Base-by-base conservation (phyloP, 2,329 filamentous ascomycete genomes). In the Aspergillus sergii region DNA sequence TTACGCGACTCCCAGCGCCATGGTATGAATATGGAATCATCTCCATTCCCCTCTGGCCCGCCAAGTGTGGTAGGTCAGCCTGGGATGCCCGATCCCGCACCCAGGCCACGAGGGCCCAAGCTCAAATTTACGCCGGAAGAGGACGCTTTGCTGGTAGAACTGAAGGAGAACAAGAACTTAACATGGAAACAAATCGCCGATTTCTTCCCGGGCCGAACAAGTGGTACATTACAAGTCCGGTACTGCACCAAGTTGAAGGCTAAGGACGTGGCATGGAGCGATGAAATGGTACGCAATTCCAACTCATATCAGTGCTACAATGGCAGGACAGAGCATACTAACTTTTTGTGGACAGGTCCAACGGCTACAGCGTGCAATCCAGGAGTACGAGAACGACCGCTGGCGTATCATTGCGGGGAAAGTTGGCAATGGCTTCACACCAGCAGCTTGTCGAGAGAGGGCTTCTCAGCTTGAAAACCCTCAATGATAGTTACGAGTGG, bases 141-240 rank as follows among this genome's bases (percentile, higher is more conserved):
- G 75, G 94, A 97, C 77, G 89, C 91, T 69, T 82, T 96, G 55
- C 84, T 97, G 59, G 89, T 97, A 61, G 92, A 96, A 74, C 82
- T 97, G 66, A 97, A 97, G 78, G 94, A 97, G 79, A 94, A 95
- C 73, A 96, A 95, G 78, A 94, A 92, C 74, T 83, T 97, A 75
- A 96, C 94, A 5, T 97, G 94, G 94, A 97, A 96, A 80, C 94
- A 97, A 82, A 97, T 97, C 73, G 92, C 93, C 61, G 94, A 97
- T 74, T 97, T 97, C 80, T 97, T 97, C 71, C 94, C 94, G 0
- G 94, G 93, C 1, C 85, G 94, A 62, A 95, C 92, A 63, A 96
- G 92, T 53, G 94, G 94, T 21, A 97, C 94, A 34, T 81, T 97
- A 65, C 94, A 97, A 78, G 94, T 97, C 60, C 89, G 94, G 41